Evolutionary conservation across 2,329 filamentous ascomycete genomes (phyloP).

Genomic region (Cercospora zeae-maydis): DNA sequence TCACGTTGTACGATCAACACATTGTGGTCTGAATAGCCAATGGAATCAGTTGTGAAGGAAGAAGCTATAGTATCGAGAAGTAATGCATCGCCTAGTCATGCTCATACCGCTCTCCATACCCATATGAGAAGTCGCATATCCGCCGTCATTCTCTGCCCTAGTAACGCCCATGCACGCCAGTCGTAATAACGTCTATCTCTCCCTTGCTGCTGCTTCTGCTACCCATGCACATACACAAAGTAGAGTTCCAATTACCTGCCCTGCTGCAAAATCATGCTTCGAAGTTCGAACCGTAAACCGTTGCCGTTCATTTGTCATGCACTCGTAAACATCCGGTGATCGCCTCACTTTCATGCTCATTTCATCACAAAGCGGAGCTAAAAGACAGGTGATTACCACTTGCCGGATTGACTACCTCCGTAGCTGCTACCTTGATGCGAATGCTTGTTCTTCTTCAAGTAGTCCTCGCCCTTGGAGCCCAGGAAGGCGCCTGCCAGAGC

Average conservation of each 20-base stretch:
- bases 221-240: neutral
- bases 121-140: neutral
- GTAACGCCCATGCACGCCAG: neutral
- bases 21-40: neutral
- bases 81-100: neutral
- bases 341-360: neutral
- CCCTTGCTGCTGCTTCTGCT: neutral
- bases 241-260: neutral
- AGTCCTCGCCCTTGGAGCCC: conserved; percentile 50
- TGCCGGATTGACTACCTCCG: neutral
- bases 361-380: neutral
- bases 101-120: neutral
- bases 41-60: neutral
- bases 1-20: neutral
- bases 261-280: neutral
- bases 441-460: conserved; percentile 43
- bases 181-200: neutral
- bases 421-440: neutral
- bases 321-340: neutral
- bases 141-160: neutral
- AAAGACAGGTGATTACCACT: neutral
- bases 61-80: neutral
- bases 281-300: no score
- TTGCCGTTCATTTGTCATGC: neutral
- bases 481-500: conserved; percentile 56